Conservation (phyloP, 2,329 filamentous ascomycete species). For the Fusarium sp. region DNA sequence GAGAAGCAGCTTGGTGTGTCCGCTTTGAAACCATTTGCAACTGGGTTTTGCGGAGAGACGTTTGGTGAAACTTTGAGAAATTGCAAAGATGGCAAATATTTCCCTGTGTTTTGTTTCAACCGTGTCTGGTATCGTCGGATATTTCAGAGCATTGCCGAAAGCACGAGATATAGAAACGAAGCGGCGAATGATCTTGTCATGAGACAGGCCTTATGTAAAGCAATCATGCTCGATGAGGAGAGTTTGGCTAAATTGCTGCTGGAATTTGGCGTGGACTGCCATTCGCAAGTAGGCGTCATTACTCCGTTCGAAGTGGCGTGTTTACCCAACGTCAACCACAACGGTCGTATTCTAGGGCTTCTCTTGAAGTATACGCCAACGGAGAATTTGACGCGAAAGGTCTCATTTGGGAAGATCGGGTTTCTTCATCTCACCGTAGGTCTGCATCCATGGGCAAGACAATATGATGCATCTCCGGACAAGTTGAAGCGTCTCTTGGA, state of each 20-base stretch:
- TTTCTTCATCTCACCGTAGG: not conserved
- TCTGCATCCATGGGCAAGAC: accelerated
- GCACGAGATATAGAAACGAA: not conserved
- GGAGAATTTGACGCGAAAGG: not conserved
- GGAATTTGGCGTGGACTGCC: not conserved
- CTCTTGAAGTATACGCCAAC: not conserved
- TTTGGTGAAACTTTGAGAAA: not conserved
- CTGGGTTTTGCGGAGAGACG: too few species aligned
- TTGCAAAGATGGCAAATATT: not conserved
- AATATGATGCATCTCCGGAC: not conserved
- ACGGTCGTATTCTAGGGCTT: not conserved
- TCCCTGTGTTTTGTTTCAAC: too few species aligned
- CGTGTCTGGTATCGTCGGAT: not conserved
- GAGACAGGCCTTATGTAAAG: not conserved
- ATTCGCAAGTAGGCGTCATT: not conserved
- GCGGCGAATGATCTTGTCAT: not conserved
- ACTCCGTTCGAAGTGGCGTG: slow-evolving; percentile 14
- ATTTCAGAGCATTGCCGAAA: not conserved
- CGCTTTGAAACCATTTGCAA: not conserved
- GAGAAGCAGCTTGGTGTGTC: not conserved
- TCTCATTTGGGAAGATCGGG: not conserved
- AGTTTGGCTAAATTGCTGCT: not conserved
- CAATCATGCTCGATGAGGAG: not conserved
- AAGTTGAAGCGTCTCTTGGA: not conserved
- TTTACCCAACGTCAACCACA: not conserved